Conservation (phyloP, 2,329 filamentous ascomycete species). For the Aspergillus quadrilineatus region DNA sequence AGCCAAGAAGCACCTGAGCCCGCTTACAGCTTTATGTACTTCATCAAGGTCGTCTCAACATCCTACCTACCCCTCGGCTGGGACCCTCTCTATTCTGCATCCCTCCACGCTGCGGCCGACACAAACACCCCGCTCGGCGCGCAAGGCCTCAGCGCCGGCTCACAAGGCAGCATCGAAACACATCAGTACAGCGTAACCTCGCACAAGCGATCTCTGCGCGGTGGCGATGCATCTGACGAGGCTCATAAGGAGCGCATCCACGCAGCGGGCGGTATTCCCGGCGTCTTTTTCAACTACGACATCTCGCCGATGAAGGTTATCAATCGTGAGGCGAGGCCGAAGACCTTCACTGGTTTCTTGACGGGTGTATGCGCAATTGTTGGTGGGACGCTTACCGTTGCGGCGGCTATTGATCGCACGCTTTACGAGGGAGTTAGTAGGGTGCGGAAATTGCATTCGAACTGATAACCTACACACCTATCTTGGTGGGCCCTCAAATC, state of each 20-base stretch:
- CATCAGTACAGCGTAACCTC: conserved; percentile 98
- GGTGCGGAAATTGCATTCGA: conserved; percentile 80
- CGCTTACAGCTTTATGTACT: conserved; percentile 98
- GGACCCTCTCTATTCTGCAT: conserved; percentile 59
- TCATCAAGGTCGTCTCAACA: conserved; percentile 96
- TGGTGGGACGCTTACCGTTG: conserved; percentile 91
- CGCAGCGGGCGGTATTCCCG: conserved; percentile 86
- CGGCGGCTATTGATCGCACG: conserved; percentile 85
- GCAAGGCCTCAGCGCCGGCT: conserved; percentile 64
- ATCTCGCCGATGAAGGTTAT: conserved; percentile 99
- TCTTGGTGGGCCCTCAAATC: not conserved
- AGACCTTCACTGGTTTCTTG: conserved; percentile 88
- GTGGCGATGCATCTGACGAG: conserved; percentile 79
- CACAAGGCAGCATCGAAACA: conserved; percentile 84
- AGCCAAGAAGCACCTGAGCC: conserved; percentile 75
- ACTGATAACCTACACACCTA: conserved; percentile 37
- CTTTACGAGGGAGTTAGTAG: conserved; percentile 83
- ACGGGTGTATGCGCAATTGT: conserved; percentile 93
- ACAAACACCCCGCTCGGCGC: conserved; percentile 65
- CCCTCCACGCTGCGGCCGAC: conserved; percentile 37
- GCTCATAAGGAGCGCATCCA: conserved; percentile 92
- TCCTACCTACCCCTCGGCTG: conserved; percentile 91
- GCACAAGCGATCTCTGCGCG: conserved; percentile 83
- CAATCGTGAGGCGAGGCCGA: conserved; percentile 86
- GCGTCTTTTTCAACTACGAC: conserved; percentile 98